Conservation (phyloP, 192 early-diverging fungal species). For the Oehlia diaphana region DNA sequence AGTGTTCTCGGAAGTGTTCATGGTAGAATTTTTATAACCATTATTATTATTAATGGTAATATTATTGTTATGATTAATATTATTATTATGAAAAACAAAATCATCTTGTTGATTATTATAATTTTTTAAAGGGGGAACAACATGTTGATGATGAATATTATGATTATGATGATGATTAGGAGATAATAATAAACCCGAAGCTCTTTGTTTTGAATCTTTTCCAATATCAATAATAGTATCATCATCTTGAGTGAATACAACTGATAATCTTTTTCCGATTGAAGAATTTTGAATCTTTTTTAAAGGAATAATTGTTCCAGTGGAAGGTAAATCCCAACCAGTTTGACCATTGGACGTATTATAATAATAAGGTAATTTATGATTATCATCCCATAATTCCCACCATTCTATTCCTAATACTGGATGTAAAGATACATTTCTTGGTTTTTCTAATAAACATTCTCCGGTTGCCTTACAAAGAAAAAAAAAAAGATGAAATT, state of each 20-base stretch:
- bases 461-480: neutral
- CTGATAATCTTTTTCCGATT: constrained; percentile 77
- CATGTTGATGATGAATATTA: neutral
- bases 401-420: constrained; percentile 80
- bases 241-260: constrained; percentile 42
- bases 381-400: constrained; percentile 89
- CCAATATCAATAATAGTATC: neutral
- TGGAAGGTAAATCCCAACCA: constrained; percentile 81
- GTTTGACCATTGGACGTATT: constrained; percentile 83
- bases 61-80: too few species aligned
- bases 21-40: too few species aligned
- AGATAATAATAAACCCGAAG: neutral
- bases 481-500: too few species aligned
- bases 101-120: neutral
- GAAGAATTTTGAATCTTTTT: constrained; percentile 66
- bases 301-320: constrained; percentile 72
- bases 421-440: constrained; percentile 11
- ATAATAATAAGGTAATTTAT: constrained; percentile 91
- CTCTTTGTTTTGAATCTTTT: neutral
- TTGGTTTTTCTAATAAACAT: constrained; percentile 1
- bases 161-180: neutral
- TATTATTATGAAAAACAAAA: neutral
- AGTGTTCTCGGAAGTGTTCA: too few species aligned
- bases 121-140: neutral
- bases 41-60: too few species aligned